Percentiles rank a stretch among this genome's conserved stretches.
These are phyloP conservation scores for Schizosaccharomyces osmophilus DNA, from an alignment of 805 yeast genomes.

Conservation along the genomic window DNA sequence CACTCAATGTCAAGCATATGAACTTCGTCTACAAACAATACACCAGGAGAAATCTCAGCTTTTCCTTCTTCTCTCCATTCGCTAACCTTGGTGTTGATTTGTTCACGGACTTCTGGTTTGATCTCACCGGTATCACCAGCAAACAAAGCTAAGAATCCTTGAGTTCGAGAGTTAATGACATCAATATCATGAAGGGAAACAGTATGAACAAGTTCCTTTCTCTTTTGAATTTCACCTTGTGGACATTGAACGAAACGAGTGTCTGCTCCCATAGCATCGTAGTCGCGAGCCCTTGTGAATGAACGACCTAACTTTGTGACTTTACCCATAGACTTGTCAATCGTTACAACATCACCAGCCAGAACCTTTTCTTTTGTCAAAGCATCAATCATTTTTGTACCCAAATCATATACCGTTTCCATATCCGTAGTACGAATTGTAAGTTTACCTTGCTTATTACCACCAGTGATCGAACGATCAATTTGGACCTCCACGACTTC, in stretches of 20 bases:
- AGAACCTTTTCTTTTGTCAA: conserved; percentile 81
- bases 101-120: conserved; percentile 82
- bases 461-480: conserved; percentile 83
- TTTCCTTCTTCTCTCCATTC: conserved; percentile 98
- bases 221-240: conserved; percentile 90
- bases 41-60: conserved; percentile 92
- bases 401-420: conserved; percentile 93
- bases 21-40: conserved; percentile 87
- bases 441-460: conserved; percentile 92
- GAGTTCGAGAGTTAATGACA: conserved; percentile 90
- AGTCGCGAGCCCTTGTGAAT: conserved; percentile 85
- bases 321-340: conserved; percentile 87
- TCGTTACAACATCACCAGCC: conserved; percentile 90
- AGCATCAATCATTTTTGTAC: conserved; percentile 82
- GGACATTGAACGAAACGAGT: conserved; percentile 95
- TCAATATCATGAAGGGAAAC: conserved; percentile 96
- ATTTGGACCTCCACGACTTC: conserved; percentile 94
- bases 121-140: conserved; percentile 97
- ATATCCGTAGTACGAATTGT: conserved; percentile 93
- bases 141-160: conserved; percentile 86
- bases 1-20: conserved; percentile 96
- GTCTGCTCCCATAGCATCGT: conserved; percentile 97
- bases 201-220: conserved; percentile 88
- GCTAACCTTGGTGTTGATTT: conserved; percentile 85
- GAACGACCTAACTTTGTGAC: conserved; percentile 88